Percentiles rank a stretch among this genome's conserved stretches.
Evolutionary conservation across 2,329 filamentous ascomycete genomes (phyloP).

Genomic region (Talaromyces piceae): DNA sequence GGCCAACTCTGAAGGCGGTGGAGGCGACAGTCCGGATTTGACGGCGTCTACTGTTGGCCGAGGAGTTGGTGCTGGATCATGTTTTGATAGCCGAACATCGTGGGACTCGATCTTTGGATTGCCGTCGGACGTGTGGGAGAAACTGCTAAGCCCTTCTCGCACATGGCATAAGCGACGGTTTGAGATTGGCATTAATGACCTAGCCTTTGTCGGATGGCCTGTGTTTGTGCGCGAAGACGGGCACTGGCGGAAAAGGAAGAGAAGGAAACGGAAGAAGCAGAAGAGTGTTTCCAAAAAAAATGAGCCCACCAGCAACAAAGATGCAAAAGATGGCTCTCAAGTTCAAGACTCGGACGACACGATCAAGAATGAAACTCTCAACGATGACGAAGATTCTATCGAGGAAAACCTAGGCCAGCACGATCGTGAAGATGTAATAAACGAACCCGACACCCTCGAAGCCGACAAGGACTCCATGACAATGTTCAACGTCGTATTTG

Average conservation of each 20-base stretch:
- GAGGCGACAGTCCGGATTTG: conserved; percentile 20
- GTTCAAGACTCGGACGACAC: conserved; percentile 21
- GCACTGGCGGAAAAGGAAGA: conserved; percentile 63
- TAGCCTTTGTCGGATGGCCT: conserved; percentile 75
- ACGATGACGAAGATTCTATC: conserved; percentile 13
- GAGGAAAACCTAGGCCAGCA: conserved; percentile 16
- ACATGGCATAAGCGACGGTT: conserved; percentile 76
- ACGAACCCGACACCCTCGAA: conserved; percentile 20
- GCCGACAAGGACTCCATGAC: conserved; percentile 61
- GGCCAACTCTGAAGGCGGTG: conserved; percentile 24
- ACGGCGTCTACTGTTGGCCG: conserved; percentile 22
- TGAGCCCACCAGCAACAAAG: conserved; percentile 31
- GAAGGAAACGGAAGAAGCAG: conserved; percentile 32
- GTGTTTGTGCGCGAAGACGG: conserved; percentile 75
- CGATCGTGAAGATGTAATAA: conserved; percentile 10
- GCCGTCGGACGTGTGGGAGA: conserved; percentile 68
- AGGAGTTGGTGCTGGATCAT: conserved; percentile 18
- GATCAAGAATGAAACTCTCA: conserved; percentile 12
- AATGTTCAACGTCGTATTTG: conserved; percentile 97
- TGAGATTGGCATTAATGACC: conserved; percentile 71
- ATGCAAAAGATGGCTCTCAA: conserved; percentile 19
- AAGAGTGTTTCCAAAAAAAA: conserved; percentile 23
- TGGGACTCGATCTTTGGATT: conserved; percentile 64
- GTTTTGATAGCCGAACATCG: conserved; percentile 21
- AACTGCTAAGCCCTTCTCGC: conserved; percentile 66